phyloP scores from a whole-genome alignment of 2,329 filamentous ascomycete species.

The Fusarium dimerum region DNA sequence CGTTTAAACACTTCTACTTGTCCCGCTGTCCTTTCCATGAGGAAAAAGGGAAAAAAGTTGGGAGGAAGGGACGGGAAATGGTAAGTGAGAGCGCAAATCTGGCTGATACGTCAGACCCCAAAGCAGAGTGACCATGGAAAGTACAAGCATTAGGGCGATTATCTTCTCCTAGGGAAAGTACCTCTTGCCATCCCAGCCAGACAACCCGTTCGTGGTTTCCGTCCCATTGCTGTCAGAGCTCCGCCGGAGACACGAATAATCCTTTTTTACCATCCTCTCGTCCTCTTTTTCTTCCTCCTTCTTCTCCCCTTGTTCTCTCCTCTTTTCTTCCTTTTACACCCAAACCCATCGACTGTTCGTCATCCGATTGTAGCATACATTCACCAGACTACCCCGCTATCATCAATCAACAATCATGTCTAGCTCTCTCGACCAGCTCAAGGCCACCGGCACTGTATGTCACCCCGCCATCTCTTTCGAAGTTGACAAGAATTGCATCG shows the following conservation, averaged over 20 bases:
- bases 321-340: conserved; percentile 7
- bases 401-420: conserved; percentile 59
- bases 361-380: conserved; percentile 3
- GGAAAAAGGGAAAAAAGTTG: not conserved
- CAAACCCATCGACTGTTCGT: conserved; percentile 14
- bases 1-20: too few relatives aligned
- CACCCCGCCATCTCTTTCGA: conserved; percentile 36
- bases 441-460: conserved; percentile 93
- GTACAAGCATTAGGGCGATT: conserved; percentile 1
- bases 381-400: conserved; percentile 10
- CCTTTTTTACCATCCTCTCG: conserved; percentile 17
- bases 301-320: conserved; percentile 5
- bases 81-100: not conserved
- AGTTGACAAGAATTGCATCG: conserved; percentile 15
- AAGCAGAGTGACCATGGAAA: not conserved
- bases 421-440: conserved; percentile 93
- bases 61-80: conserved; percentile 6
- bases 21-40: too few relatives aligned
- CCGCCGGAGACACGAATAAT: conserved; percentile 18
- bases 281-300: conserved; percentile 4
- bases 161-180: conserved; percentile 16
- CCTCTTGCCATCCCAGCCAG: conserved; percentile 13
- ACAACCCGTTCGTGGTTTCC: conserved; percentile 11
- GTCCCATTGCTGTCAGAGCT: conserved; percentile 24
- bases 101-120: not conserved